These are phyloP conservation scores for Arabidopsis suecica DNA, from an alignment of 345 rosid genomes.

Conservation along the genomic window DNA sequence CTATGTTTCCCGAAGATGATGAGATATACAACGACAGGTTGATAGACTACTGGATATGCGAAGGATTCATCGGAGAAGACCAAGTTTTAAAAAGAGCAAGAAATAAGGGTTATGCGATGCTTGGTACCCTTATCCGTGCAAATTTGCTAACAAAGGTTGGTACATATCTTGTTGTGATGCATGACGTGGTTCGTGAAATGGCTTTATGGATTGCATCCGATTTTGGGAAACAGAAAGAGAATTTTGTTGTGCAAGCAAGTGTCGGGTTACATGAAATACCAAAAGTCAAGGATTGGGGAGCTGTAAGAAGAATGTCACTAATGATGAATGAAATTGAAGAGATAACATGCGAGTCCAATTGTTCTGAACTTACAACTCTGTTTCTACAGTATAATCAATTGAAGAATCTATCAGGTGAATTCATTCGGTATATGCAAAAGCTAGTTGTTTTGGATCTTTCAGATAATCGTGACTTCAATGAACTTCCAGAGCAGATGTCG, in stretches of 20 bases:
- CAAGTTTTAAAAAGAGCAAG: background rate
- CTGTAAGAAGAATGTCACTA: constrained; percentile 34
- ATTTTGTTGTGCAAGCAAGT: background rate
- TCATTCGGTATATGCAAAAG: background rate
- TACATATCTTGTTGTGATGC: constrained; percentile 9
- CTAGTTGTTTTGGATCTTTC: background rate
- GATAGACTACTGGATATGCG: background rate
- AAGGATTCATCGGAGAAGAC: background rate
- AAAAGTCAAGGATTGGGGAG: constrained; percentile 6
- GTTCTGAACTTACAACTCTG: constrained; percentile 36
- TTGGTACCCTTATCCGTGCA: background rate
- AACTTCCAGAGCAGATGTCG: constrained; percentile 31
- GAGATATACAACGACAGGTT: no score
- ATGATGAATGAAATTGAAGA: constrained; percentile 29
- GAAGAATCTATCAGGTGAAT: constrained; percentile 5
- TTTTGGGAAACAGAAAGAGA: background rate
- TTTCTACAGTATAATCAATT: background rate
- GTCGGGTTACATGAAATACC: background rate
- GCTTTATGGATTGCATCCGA: background rate
- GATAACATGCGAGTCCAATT: constrained; percentile 18
- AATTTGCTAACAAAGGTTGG: background rate
- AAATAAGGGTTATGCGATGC: background rate
- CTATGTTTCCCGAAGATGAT: background rate
- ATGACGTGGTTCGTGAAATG: background rate
- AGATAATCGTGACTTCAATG: no score